A percentile compares a stretch with the other conserved stretches of the same genome.
These are phyloP conservation scores for Sporothrix euskadiensis DNA, from an alignment of 2,329 filamentous ascomycete genomes.

Conservation along the genomic window DNA sequence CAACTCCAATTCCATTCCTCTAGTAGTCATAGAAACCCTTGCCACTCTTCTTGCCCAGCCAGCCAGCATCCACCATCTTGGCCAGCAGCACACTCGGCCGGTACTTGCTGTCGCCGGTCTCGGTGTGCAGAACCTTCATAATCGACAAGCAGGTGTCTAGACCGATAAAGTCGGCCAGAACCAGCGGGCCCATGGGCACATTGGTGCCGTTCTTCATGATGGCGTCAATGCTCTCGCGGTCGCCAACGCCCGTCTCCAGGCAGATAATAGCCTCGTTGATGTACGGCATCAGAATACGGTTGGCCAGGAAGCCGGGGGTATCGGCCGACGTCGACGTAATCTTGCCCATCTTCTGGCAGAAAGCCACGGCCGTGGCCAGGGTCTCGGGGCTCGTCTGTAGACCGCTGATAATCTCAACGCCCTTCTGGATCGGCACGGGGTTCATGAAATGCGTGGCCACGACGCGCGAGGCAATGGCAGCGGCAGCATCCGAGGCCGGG, in stretches of 20 bases:
- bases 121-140: slow-evolving; percentile 89
- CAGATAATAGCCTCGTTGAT: slow-evolving; percentile 98
- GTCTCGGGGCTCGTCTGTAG: slow-evolving; percentile 86
- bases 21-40: slow-evolving; percentile 95
- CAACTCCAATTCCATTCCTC: slow-evolving; percentile 17
- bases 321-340: slow-evolving; percentile 84
- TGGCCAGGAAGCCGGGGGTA: slow-evolving; percentile 90
- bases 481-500: slow-evolving; percentile 46
- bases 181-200: slow-evolving; percentile 94
- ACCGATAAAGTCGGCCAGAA: slow-evolving; percentile 94
- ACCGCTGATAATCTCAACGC: slow-evolving; percentile 94
- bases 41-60: slow-evolving; percentile 95
- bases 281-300: slow-evolving; percentile 97
- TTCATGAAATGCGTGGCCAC: slow-evolving; percentile 99
- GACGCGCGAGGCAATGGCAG: slow-evolving; percentile 76
- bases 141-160: slow-evolving; percentile 95
- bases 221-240: slow-evolving; percentile 86
- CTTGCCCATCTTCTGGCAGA: slow-evolving; percentile 93
- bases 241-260: slow-evolving; percentile 87
- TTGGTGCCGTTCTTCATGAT: slow-evolving; percentile 99
- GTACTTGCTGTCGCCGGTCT: slow-evolving; percentile 96
- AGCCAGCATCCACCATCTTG: slow-evolving; percentile 98
- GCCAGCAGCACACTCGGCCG: slow-evolving; percentile 80
- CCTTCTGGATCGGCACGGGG: slow-evolving; percentile 93
- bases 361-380: slow-evolving; percentile 76